Base-by-base conservation (phyloP, 1,284 basidiomycete species). In the Filobasidium uniguttulatum region DNA sequence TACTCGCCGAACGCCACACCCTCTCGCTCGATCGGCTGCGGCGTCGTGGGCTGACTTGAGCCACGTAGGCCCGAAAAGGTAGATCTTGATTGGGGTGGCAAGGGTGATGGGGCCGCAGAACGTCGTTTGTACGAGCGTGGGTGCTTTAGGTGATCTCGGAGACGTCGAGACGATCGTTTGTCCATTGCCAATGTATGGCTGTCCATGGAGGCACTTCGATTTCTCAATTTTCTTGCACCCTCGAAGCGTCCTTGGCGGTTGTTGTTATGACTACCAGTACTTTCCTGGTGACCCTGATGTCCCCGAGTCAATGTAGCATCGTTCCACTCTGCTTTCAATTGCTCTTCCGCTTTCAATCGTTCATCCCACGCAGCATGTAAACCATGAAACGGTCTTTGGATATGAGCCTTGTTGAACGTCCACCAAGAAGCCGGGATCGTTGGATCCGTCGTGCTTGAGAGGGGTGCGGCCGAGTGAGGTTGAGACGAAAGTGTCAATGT, bases 341-440 rank as follows among this genome's bases (percentile, higher is more conserved):
- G 28, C 25, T 52, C 36, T 26, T 52, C 44, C 40, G 44, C 46
- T 29, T 44, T 12, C 28, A 46, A 34, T 8, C 35, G 46, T 19
- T 49, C 49, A 2, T 51, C 33, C 44, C 45, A 46, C 6, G 49
- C 49, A 34, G 36, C 35, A 5, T 50, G 35, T 34, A 48, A 23
- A 9, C 35, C 38, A 15, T 48, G 45, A 8, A 51, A 38, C 15
- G 43, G 35, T 46, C 40, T 45, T 28, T 48, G 48, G 5, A 46
- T 15, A 19, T 50, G 50, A 12, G 46, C 44, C 12, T 38, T 44
- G 8, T 35, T 43, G 45, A 55, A 55, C 23, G 54, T 55, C 50
- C 49, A 52, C 54, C 54, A 55, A 14, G 46, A 33, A 6, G 47
- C 41, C 25, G 47, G 47, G 12, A 44, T 17, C n/a, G 44, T 26